Percentiles rank a stretch among this genome's conserved stretches.
phyloP scores from a whole-genome alignment of 2,329 filamentous ascomycete species.

The Calonectria pauciramosa region DNA sequence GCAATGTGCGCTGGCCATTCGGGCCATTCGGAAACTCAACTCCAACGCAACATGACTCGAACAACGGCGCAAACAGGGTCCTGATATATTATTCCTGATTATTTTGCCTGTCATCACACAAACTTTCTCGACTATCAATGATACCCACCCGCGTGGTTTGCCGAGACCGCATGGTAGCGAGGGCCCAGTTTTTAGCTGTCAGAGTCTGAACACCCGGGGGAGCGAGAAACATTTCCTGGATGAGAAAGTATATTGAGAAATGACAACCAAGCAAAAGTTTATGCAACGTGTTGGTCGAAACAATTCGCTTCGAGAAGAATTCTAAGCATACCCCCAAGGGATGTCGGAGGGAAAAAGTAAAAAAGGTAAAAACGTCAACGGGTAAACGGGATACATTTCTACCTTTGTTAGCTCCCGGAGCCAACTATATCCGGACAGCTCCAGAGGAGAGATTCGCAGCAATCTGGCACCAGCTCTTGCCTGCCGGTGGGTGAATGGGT shows the following conservation, averaged over 20 bases:
- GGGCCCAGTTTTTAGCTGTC: not conserved
- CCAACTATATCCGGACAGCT: not conserved
- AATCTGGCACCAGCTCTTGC: constrained; percentile 6
- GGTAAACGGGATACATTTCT: not conserved
- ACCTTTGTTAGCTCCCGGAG: constrained; percentile 11
- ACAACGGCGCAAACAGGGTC: not conserved
- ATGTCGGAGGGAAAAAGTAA: not conserved
- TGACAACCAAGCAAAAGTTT: not conserved
- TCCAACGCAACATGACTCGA: not conserved
- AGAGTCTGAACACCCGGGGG: not conserved
- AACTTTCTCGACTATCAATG: not conserved
- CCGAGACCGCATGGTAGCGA: not conserved
- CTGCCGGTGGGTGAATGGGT: constrained; percentile 6
- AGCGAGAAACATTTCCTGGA: not conserved
- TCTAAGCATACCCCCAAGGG: not conserved
- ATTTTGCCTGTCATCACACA: not conserved
- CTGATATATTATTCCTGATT: not conserved
- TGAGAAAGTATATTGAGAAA: not conserved
- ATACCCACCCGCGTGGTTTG: not conserved
- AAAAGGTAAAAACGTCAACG: not conserved
- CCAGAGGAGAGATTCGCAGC: not conserved
- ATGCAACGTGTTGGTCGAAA: not conserved
- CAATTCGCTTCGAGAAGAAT: not conserved
- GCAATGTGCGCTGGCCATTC: not conserved
- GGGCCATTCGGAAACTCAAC: constrained; percentile 5